Evolutionary conservation across 2,329 filamentous ascomycete genomes (phyloP).

Genomic region (Hypoxylon sp.): DNA sequence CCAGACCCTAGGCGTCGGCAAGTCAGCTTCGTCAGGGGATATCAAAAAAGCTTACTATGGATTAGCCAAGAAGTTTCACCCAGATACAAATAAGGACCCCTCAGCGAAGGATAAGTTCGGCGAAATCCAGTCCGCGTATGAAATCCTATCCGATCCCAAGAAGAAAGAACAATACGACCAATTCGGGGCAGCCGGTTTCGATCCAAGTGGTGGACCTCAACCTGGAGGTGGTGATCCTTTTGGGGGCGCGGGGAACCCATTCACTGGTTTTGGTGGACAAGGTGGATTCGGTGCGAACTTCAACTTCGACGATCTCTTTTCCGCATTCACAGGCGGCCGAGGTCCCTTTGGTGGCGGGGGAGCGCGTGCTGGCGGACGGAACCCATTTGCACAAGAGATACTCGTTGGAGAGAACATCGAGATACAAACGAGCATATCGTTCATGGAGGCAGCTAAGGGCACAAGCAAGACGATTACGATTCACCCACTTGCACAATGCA

Average conservation of each 20-base stretch:
- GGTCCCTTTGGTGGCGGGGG: constrained; percentile 64
- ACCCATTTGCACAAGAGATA: constrained; percentile 79
- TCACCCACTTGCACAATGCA: constrained; percentile 81
- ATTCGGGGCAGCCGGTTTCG: constrained; percentile 87
- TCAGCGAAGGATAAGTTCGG: constrained; percentile 94
- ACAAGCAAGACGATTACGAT: constrained; percentile 87
- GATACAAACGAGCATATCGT: constrained; percentile 89
- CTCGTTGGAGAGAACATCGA: constrained; percentile 96
- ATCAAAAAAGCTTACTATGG: constrained; percentile 99
- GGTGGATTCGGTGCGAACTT: constrained; percentile 83
- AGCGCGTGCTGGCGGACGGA: constrained; percentile 61
- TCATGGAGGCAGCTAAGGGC: constrained; percentile 95
- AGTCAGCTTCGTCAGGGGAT: constrained; percentile 80
- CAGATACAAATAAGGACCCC: constrained; percentile 96
- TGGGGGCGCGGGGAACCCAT: constrained; percentile 66
- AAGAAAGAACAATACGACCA: constrained; percentile 94
- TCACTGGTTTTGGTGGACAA: constrained; percentile 62
- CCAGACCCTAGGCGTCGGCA: constrained; percentile 82
- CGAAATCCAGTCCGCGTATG: constrained; percentile 93
- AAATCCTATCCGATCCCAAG: constrained; percentile 88
- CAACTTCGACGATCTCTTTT: constrained; percentile 96
- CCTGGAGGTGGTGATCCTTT: constrained; percentile 67
- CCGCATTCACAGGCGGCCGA: constrained; percentile 74
- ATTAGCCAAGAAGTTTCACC: constrained; percentile 95
- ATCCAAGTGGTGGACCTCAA: constrained; percentile 70